Evolutionary conservation across 164 flowering plant genomes (phyloP).

Genomic region (Vitis riparia): DNA sequence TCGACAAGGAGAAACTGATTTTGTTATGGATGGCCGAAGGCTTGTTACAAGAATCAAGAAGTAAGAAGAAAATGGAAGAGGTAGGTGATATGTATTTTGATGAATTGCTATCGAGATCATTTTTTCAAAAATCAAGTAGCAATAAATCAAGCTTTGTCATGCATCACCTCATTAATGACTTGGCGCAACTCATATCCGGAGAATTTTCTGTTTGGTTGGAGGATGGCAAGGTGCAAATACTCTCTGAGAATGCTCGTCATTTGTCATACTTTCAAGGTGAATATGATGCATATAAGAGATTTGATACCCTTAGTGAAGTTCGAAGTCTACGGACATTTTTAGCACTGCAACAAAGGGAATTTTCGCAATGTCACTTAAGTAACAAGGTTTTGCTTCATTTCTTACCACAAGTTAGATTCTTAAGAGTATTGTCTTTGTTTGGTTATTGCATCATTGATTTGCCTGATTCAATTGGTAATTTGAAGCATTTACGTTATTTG

Average conservation of each 20-base stretch:
- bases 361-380: no score
- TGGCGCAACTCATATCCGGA: not conserved
- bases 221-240: not conserved
- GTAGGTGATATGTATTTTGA: not conserved
- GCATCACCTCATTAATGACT: no score
- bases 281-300: not conserved
- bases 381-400: not conserved
- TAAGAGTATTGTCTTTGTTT: not conserved
- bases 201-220: not conserved
- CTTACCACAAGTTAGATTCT: not conserved
- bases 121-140: not conserved
- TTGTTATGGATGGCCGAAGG: not conserved
- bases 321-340: not conserved
- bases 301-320: not conserved
- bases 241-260: not conserved
- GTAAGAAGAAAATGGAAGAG: not conserved
- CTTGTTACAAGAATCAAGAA: not conserved
- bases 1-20: not conserved
- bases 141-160: no score
- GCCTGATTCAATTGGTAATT: not conserved
- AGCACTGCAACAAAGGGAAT: no score
- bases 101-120: not conserved
- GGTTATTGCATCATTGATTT: not conserved
- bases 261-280: not conserved
- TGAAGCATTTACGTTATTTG: not conserved